These are phyloP conservation scores for Botrytis tulipae DNA, from an alignment of 2,329 filamentous ascomycete species.

Conservation along the genomic window DNA sequence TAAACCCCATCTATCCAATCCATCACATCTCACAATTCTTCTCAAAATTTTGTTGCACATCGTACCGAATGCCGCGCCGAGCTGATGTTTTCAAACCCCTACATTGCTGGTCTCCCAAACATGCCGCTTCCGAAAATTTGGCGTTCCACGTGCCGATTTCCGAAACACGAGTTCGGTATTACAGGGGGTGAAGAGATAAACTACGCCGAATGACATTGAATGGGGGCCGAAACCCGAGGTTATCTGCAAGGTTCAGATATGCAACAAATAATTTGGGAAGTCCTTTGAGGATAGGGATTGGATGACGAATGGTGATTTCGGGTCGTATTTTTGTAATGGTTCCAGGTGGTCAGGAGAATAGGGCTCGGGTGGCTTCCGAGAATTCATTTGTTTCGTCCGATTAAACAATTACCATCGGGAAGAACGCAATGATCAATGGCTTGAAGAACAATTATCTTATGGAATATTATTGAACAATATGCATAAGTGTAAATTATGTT, in stretches of 20 bases:
- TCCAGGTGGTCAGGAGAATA: neutral
- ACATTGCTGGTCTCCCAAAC: neutral
- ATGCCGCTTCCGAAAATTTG: neutral
- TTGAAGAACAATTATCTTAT: neutral
- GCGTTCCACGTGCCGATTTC: neutral
- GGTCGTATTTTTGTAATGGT: neutral
- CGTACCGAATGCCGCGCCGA: conserved; percentile 11
- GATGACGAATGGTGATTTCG: neutral
- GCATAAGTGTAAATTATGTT: neutral
- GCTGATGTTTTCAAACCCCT: neutral
- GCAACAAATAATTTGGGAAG: neutral
- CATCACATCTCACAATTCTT: neutral
- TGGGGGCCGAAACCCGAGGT: neutral
- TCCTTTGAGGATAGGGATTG: neutral
- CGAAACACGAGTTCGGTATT: neutral
- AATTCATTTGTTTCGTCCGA: neutral
- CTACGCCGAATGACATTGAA: neutral
- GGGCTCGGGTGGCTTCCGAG: neutral
- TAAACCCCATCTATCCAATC: neutral
- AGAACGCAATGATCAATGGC: neutral
- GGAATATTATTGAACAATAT: neutral
- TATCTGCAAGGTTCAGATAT: neutral
- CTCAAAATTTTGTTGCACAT: conserved; percentile 2
- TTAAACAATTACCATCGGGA: neutral
- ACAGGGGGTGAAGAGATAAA: neutral